Conservation (phyloP, 495 filamentous ascomycete species). For the Halenospora varia region DNA sequence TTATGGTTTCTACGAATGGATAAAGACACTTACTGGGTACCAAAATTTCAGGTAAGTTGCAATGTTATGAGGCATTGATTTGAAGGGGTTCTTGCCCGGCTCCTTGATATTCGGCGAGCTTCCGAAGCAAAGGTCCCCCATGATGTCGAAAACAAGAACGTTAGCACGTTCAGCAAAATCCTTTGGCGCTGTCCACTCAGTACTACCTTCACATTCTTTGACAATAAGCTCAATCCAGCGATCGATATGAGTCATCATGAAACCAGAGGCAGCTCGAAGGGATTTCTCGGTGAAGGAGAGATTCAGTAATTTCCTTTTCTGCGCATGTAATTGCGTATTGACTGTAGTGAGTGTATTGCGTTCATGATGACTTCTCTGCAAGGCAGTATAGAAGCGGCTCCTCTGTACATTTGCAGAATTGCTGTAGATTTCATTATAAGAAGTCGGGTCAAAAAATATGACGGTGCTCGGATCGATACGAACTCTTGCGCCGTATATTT, state of each 20-base stretch:
- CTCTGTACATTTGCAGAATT: not conserved
- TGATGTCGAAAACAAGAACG: not conserved
- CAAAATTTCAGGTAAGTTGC: slow-evolving; percentile 18
- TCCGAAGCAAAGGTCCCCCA: not conserved
- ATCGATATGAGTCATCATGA: slow-evolving; percentile 23
- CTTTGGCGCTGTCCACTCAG: slow-evolving; percentile 24
- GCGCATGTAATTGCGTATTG: not conserved
- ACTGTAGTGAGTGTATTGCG: not conserved
- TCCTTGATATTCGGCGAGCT: not conserved
- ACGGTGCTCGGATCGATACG: not conserved
- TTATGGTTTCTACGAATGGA: too few relatives aligned
- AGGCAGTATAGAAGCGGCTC: not conserved
- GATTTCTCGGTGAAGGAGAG: not conserved
- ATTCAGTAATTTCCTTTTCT: not conserved
- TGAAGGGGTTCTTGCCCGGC: not conserved
- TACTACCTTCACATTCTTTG: not conserved
- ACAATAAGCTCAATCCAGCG: slow-evolving; percentile 26
- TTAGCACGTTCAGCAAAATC: slow-evolving; percentile 57
- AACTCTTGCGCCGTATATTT: not conserved
- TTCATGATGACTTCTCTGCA: not conserved
- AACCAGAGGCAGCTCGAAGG: not conserved
- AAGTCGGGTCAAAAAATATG: not conserved
- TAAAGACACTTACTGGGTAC: slow-evolving; percentile 24
- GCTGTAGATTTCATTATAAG: not conserved
- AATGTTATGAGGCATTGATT: slow-evolving; percentile 23